Conservation (phyloP, 345 rosid species). For the Nasturtium officinale region DNA sequence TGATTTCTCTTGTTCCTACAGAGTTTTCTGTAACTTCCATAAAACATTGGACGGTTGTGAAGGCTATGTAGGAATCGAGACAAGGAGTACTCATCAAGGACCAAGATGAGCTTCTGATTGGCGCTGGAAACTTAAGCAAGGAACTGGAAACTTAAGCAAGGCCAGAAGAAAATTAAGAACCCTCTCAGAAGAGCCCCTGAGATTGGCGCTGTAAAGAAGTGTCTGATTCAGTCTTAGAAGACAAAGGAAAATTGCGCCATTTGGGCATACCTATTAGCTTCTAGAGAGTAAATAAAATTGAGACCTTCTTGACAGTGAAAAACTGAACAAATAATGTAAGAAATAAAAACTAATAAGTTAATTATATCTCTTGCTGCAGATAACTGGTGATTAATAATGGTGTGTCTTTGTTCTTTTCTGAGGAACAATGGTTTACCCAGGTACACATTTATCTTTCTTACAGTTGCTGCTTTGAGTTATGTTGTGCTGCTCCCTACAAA, state of each 20-base stretch:
- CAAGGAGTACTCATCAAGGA: not conserved
- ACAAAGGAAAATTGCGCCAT: not conserved
- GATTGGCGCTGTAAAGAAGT: constrained; percentile 2
- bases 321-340: constrained; percentile 20
- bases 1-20: constrained; percentile 5
- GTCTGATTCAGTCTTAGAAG: constrained; percentile 1
- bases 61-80: not conserved
- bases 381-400: not conserved
- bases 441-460: constrained; percentile 6
- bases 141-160: too few relatives aligned
- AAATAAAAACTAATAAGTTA: not conserved
- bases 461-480: constrained; percentile 1
- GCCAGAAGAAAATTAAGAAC: not conserved
- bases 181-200: not conserved
- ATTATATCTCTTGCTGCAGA: constrained; percentile 14
- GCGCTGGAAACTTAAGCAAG: constrained; percentile 9
- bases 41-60: not conserved
- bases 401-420: not conserved
- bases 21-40: not conserved
- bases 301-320: constrained; percentile 12
- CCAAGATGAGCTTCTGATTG: constrained; percentile 8
- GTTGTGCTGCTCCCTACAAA: not conserved
- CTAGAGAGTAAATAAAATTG: not conserved
- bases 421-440: constrained; percentile 13
- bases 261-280: constrained; percentile 16